Conservation (phyloP, 345 rosid genomes). For the Corymbia maculata region DNA sequence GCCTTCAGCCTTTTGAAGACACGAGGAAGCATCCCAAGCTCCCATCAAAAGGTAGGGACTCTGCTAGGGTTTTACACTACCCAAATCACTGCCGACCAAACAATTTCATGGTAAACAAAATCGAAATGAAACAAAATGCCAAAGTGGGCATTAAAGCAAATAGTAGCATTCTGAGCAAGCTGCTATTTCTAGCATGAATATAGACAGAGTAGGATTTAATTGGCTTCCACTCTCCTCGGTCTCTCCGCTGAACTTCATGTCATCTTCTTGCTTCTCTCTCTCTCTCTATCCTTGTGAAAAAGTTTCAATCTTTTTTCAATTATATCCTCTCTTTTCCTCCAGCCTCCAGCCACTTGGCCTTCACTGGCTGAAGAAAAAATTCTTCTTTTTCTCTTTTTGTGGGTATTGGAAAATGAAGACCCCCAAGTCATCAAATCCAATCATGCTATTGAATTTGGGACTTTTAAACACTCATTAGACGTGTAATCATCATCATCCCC, state of each 20-base stretch:
- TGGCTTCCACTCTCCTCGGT: constrained; percentile 9
- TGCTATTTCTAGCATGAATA: background rate
- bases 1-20: constrained; percentile 42
- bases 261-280: background rate
- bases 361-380: constrained; percentile 1
- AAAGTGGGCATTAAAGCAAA: background rate
- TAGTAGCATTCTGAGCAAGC: background rate
- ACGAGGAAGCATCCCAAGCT: constrained; percentile 40
- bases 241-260: background rate
- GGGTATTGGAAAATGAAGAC: constrained; percentile 9
- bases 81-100: background rate
- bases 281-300: background rate
- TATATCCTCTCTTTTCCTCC: constrained; percentile 8
- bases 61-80: background rate
- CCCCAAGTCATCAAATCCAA: background rate
- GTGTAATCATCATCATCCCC: background rate
- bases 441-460: background rate
- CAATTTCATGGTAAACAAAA: background rate
- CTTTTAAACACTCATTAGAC: background rate
- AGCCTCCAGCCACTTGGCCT: constrained; percentile 1
- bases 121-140: background rate
- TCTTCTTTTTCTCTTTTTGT: constrained; percentile 1
- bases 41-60: constrained; percentile 26
- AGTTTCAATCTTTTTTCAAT: background rate
- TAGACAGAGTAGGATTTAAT: background rate